Conservation (phyloP, 768 basidiomycete genomes). For the Leccinum longicurvipes region DNA sequence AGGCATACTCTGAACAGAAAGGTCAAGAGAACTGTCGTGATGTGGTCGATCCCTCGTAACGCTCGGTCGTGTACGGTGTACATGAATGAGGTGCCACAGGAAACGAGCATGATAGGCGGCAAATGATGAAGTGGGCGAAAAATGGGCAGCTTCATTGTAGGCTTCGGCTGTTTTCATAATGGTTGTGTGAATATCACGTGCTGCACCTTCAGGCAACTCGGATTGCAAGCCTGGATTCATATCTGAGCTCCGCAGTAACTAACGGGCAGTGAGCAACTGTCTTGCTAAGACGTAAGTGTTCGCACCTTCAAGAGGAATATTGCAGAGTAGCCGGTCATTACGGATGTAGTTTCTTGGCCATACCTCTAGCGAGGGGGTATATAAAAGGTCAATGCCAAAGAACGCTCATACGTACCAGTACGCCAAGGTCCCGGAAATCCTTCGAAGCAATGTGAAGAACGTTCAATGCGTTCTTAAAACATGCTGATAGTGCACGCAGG, state of each 20-base stretch:
- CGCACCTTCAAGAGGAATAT: constrained; percentile 72
- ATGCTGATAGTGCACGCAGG: constrained; percentile 63
- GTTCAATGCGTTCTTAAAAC: constrained; percentile 71
- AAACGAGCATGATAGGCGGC: constrained; percentile 81
- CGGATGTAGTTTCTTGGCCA: constrained; percentile 77
- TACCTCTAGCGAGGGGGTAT: constrained; percentile 53
- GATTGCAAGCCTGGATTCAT: constrained; percentile 53
- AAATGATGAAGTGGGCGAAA: constrained; percentile 58
- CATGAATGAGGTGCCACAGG: constrained; percentile 65
- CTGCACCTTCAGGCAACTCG: constrained; percentile 59
- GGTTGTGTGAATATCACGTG: constrained; percentile 59
- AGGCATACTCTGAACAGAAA: constrained; percentile 50
- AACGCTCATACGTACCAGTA: constrained; percentile 57
- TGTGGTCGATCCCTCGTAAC: constrained; percentile 36
- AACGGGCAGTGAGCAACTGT: constrained; percentile 2
- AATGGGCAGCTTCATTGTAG: constrained; percentile 66
- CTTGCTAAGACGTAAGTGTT: constrained; percentile 3
- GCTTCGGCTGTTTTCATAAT: constrained; percentile 75
- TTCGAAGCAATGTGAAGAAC: constrained; percentile 68
- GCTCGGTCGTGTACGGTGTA: constrained; percentile 48
- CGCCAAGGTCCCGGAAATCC: constrained; percentile 69
- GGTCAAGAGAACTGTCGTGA: constrained; percentile 49
- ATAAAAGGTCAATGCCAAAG: constrained; percentile 16
- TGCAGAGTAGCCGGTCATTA: constrained; percentile 85
- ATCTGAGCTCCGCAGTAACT: constrained; percentile 70